phyloP scores from a whole-genome alignment of 192 early-diverging fungal genomes.

The Entophlyctis helioformis region DNA sequence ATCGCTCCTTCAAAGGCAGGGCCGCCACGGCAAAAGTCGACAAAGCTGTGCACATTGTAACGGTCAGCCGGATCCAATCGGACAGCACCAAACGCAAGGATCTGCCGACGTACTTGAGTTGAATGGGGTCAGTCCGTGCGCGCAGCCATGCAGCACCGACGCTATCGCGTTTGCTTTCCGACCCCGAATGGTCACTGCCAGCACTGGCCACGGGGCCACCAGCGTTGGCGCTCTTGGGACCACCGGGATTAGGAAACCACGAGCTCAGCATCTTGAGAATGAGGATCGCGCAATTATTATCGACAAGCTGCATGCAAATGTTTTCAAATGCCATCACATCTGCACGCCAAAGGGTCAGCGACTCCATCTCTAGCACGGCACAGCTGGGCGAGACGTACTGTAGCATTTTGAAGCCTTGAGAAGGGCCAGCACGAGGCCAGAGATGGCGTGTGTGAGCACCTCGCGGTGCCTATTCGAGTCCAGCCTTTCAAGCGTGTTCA shows the following conservation, averaged over 20 bases:
- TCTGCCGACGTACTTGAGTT: no score
- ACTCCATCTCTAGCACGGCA: neutral
- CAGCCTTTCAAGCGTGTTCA: no score
- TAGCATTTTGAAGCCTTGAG: conserved; percentile 56
- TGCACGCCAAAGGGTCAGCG: conserved; percentile 18
- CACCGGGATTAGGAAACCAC: conserved; percentile 46
- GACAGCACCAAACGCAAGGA: no score
- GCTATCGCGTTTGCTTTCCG: no score
- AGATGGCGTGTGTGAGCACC: conserved; percentile 58
- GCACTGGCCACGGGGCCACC: no score
- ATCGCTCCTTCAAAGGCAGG: neutral
- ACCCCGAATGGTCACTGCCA: no score
- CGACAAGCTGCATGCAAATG: conserved; percentile 62
- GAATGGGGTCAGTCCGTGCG: no score
- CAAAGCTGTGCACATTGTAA: conserved; percentile 7
- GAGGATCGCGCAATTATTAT: conserved; percentile 71
- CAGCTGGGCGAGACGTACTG: conserved; percentile 25
- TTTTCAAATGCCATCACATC: conserved; percentile 68
- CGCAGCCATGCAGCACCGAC: no score
- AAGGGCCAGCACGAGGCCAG: conserved; percentile 51
- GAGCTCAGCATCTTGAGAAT: conserved; percentile 67
- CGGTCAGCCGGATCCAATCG: neutral
- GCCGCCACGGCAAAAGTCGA: conserved; percentile 12
- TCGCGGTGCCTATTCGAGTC: conserved; percentile 56
- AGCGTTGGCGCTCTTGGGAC: no score